Percentiles rank a stretch among this genome's conserved stretches.
These are phyloP conservation scores for Phialemoniopsis sp. DNA, from an alignment of 2,329 filamentous ascomycete species.

Conservation along the genomic window DNA sequence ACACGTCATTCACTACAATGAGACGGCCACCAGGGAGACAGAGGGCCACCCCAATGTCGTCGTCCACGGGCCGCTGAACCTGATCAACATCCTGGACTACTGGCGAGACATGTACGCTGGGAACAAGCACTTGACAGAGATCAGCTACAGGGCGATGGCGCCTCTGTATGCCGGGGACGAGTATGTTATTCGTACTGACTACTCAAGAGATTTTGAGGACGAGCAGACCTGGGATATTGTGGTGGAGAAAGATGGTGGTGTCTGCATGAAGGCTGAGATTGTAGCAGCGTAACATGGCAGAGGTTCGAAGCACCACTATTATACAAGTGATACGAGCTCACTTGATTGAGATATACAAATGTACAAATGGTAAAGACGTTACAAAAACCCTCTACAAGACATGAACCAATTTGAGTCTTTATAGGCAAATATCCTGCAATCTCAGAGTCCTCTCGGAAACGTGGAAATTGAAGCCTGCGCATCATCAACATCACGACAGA, in stretches of 20 bases:
- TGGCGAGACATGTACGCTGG: slow-evolving; percentile 42
- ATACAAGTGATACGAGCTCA: too few relatives aligned
- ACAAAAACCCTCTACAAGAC: too few relatives aligned
- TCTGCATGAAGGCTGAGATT: slow-evolving; percentile 12
- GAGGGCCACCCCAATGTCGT: slow-evolving; percentile 69
- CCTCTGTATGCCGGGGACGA: slow-evolving; percentile 67
- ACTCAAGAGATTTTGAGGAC: slow-evolving; percentile 26
- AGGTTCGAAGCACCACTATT: too few relatives aligned
- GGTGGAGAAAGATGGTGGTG: slow-evolving; percentile 33
- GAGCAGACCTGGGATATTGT: slow-evolving; percentile 36
- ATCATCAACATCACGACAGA: too few relatives aligned
- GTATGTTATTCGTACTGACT: slow-evolving; percentile 55
- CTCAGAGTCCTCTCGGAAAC: too few relatives aligned
- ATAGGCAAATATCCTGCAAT: too few relatives aligned
- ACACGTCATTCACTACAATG: slow-evolving; percentile 80
- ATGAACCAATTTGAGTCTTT: too few relatives aligned
- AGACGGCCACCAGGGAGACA: slow-evolving; percentile 56
- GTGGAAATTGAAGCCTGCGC: too few relatives aligned
- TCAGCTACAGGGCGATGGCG: slow-evolving; percentile 66
- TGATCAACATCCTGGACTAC: slow-evolving; percentile 69
- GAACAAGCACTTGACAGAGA: slow-evolving; percentile 24
- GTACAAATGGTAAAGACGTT: too few relatives aligned
- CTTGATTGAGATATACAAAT: too few relatives aligned
- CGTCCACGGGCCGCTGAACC: slow-evolving; percentile 76
- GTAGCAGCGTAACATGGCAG: too few relatives aligned